Evolutionary conservation across 768 basidiomycete species (phyloP).

Genomic region (Pisolithus sp.): DNA sequence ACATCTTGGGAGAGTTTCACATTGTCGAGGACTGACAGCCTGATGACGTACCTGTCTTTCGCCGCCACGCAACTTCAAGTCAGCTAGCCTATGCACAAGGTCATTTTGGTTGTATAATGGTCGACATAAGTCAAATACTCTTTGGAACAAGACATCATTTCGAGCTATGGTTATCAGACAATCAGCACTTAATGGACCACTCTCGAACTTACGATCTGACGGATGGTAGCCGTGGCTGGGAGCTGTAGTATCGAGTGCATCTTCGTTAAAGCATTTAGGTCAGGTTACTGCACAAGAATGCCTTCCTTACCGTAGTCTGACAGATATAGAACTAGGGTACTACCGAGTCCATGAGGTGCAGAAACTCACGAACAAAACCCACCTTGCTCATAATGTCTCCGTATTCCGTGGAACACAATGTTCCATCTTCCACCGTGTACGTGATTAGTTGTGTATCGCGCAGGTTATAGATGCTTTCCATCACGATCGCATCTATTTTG

Average conservation of each 20-base stretch:
- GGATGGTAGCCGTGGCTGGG: slow-evolving; percentile 45
- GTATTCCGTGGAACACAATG: slow-evolving; percentile 60
- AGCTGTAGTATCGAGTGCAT: slow-evolving; percentile 64
- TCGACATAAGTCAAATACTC: slow-evolving; percentile 42
- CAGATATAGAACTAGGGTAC: slow-evolving; percentile 62
- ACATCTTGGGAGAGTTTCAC: slow-evolving; percentile 29
- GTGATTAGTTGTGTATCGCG: slow-evolving; percentile 55
- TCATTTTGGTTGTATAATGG: slow-evolving; percentile 1
- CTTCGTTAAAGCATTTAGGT: slow-evolving; percentile 27
- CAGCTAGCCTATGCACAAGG: slow-evolving; percentile 45
- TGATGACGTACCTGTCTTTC: slow-evolving; percentile 56
- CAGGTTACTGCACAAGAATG: not conserved
- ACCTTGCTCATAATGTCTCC: slow-evolving; percentile 89
- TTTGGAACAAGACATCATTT: slow-evolving; percentile 55
- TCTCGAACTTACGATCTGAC: slow-evolving; percentile 55
- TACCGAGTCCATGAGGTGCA: slow-evolving; percentile 2
- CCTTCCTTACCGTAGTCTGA: slow-evolving; percentile 49
- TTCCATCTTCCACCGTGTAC: slow-evolving; percentile 35
- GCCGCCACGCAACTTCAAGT: slow-evolving; percentile 62
- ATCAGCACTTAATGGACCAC: not conserved
- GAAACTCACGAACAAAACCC: slow-evolving; percentile 7
- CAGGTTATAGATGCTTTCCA: slow-evolving; percentile 54
- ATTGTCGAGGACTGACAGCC: not conserved
- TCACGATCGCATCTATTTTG: slow-evolving; percentile 67
- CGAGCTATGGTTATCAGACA: slow-evolving; percentile 40